Base-by-base conservation (phyloP, 2,329 filamentous ascomycete species). In the Xenoacremonium recifei region DNA sequence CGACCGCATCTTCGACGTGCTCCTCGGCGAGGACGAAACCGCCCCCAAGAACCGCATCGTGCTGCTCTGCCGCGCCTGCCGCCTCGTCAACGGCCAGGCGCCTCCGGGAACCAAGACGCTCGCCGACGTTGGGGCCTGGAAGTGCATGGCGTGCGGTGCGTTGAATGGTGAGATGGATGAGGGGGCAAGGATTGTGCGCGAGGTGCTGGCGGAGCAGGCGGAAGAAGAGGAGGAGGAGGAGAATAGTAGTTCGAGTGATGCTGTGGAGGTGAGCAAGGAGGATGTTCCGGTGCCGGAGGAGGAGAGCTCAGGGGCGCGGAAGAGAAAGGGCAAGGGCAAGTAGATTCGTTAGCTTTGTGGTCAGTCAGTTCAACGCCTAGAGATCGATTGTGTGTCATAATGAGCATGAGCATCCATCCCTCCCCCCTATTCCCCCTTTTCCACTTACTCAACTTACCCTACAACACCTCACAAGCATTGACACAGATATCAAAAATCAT, bases 21-120 rank as follows among this genome's bases (percentile, higher is more conserved):
- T 99, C 19, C 77, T 99, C 1, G 93, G 93, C 37, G 93, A 99
- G 60, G 93, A 99, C 58, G 93, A 99, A 67, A 95, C 88, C 4
- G 83, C 87, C 11, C 81, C 92, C 3, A 95, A 90, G 70, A 97
- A 97, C 65, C 83, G 93, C 15, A 81, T 96, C 44, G 92, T 84
- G 6, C 73, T 99, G 50, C 89, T 99, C 41, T 99, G 93, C 67
- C 66, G 73, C 21, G 74, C 78, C 29, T 99, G 93, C 63, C 78
- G 89, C 21, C 77, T 96, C 2, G 91, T 99, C 35, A 99, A 99
- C 61, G 93, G 95, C 1, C 93, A 96, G 62, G 93, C 93, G 4
- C 91, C 93, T 2, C 92, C 93, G 0, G 93, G 93, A 1, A 84
- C 87, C 0, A 85, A 82, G 53, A 80, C 75, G 1, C 68, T 92